A percentile compares a stretch with the other conserved stretches of the same genome.
Evolutionary conservation across 306 rosid genomes (phyloP).

Genomic region (Trifolium pratense): DNA sequence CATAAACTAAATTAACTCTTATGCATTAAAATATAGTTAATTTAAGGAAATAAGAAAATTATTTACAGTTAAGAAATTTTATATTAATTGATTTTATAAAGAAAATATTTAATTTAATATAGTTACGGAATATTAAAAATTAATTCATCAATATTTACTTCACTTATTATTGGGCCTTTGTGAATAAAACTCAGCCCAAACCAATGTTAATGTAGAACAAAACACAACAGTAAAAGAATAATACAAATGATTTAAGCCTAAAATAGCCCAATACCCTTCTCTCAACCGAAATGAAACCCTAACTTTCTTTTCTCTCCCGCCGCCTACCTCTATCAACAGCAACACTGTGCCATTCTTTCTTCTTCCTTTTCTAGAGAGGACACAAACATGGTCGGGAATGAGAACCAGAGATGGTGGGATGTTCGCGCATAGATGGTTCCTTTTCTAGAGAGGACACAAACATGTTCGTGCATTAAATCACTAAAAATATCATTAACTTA

Average conservation of each 20-base stretch:
- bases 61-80: not conserved
- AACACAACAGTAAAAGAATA: not conserved
- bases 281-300: not conserved
- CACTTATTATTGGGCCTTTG: not conserved
- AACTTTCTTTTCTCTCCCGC: not conserved
- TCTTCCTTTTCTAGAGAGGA: not conserved
- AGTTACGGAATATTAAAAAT: not conserved
- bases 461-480: too few species aligned
- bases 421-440: not conserved
- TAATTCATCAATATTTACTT: not conserved
- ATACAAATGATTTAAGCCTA: not conserved
- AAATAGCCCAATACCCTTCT: not conserved
- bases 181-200: not conserved
- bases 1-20: not conserved
- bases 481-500: not conserved
- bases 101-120: not conserved
- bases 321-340: not conserved
- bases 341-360: not conserved
- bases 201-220: not conserved
- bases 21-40: not conserved
- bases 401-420: not conserved
- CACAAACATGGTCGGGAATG: not conserved
- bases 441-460: too few species aligned
- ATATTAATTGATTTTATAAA: not conserved
- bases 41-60: not conserved